Base-by-base conservation (phyloP, 257 asterid genomes). In the Solanum clarkiae region DNA sequence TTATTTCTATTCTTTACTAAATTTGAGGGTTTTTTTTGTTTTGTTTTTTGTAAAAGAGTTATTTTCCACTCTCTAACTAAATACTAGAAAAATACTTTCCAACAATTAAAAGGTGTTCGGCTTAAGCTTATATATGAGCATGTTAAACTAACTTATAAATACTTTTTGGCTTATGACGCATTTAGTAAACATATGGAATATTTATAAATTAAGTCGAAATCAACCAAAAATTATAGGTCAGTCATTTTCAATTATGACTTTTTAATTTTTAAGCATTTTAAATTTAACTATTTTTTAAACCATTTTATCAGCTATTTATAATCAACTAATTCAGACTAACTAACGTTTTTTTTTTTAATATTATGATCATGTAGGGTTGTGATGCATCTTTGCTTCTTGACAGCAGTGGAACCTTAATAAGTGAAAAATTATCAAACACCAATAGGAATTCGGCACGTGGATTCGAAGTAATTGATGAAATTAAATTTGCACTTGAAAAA, bases 321-420 rank as follows among this genome's bases (percentile, higher is more conserved):
- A 29, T 65, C 20, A 29, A 3, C 7, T 65, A 65, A 29, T 7
- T 29, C 6, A 29, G 2, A 65, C 13, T 0, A 9, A 18, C 81
- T 22, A 74, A 13, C 60, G 14, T 22, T 7, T 1, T 12, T 22
- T 3, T 75, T 4, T 2, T 29, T 26, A 26, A 15, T 24, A 24
- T 40, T 15, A 24, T 20, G 24, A 77, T 84, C 17, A 15, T 89
- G 90, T 81, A 95, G 99, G 99, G 97, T 11, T 94, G 99, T 57
- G 99, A 95, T 88, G 99, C 97, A 60, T 95, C 99, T 5, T 47
- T 95, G 75, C 97, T 95, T 11, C 87, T 95, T 77, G 98, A 95
- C 89, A 92, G 87, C 90, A 63, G 85, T 1, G 92, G 92, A 13
- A 84, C 86, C 86, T 17, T 95, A 82, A 51, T 74, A 59, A 94